Conservation (phyloP, 208 protist species). For the Crithidia expoeki region DNA sequence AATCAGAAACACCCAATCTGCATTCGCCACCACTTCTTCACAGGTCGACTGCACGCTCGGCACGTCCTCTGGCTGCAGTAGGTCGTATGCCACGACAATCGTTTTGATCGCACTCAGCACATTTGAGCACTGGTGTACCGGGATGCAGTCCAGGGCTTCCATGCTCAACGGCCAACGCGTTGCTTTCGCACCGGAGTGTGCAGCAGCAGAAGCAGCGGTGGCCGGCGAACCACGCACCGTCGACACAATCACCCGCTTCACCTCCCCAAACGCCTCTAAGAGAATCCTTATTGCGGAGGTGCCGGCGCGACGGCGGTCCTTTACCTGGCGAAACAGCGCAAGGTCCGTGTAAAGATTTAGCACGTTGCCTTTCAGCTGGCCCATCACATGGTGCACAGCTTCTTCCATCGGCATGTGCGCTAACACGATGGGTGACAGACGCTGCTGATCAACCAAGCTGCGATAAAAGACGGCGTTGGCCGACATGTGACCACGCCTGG, state of each 20-base stretch:
- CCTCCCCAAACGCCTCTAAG: slow-evolving; percentile 76
- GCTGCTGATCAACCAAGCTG: slow-evolving; percentile 60
- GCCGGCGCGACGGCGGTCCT: slow-evolving; percentile 67
- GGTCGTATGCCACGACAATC: slow-evolving; percentile 81
- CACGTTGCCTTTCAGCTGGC: slow-evolving; percentile 83
- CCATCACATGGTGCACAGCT: slow-evolving; percentile 78
- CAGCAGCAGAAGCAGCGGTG: slow-evolving; percentile 20
- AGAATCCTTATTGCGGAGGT: slow-evolving; percentile 69
- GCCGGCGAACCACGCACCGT: slow-evolving; percentile 32
- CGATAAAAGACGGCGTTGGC: slow-evolving; percentile 44
- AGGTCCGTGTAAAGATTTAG: slow-evolving; percentile 91
- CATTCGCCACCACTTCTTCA: slow-evolving; percentile 84
- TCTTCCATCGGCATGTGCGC: slow-evolving; percentile 63
- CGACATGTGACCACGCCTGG: slow-evolving; percentile 40
- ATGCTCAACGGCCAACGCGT: slow-evolving; percentile 76
- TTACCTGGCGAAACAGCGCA: slow-evolving; percentile 73
- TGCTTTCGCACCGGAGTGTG: slow-evolving; percentile 21
- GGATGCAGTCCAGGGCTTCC: slow-evolving; percentile 71
- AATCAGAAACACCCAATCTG: slow-evolving; percentile 84
- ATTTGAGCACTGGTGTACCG: slow-evolving; percentile 71
- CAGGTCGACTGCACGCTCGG: slow-evolving; percentile 49
- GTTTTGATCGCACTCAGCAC: slow-evolving; percentile 84
- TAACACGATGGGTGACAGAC: slow-evolving; percentile 68
- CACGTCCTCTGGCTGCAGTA: slow-evolving; percentile 59
- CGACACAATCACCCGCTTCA: slow-evolving; percentile 78